Conservation (phyloP, 139 green algal genomes). For the Raphidocelis subcapitata region DNA sequence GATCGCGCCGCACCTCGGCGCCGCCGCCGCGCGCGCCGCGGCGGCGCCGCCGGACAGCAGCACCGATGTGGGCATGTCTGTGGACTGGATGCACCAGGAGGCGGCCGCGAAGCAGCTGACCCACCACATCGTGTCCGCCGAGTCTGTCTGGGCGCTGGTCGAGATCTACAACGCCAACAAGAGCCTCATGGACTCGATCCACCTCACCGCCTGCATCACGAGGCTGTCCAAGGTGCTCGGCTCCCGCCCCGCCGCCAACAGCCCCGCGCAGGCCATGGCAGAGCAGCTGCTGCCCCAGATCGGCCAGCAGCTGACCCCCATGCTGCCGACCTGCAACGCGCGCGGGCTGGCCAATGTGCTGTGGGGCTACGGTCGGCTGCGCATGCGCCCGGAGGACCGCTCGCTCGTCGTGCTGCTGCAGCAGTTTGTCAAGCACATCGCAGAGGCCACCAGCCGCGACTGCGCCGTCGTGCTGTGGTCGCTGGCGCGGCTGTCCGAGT, state of each 20-base stretch:
- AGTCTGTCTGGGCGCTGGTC: slow-evolving; percentile 8
- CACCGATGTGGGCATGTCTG: too few species aligned
- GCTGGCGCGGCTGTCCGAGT: slow-evolving; percentile 10
- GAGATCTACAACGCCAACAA: slow-evolving; percentile 20
- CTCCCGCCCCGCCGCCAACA: background rate
- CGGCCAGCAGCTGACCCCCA: slow-evolving; percentile 10
- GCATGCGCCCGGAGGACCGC: slow-evolving; percentile 4
- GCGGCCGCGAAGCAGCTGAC: background rate
- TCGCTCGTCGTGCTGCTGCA: slow-evolving; percentile 3
- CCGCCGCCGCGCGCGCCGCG: too few species aligned
- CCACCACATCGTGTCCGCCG: slow-evolving; percentile 18
- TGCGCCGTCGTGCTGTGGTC: slow-evolving; percentile 28
- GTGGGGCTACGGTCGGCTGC: slow-evolving; percentile 27
- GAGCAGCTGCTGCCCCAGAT: slow-evolving; percentile 17
- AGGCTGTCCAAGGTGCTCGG: slow-evolving; percentile 23
- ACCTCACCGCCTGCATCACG: slow-evolving; percentile 31
- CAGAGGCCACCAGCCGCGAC: slow-evolving; percentile 14
- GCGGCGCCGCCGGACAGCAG: too few species aligned
- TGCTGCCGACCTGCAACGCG: slow-evolving; percentile 18
- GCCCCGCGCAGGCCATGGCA: background rate
- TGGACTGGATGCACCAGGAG: too few species aligned
- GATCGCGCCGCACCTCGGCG: too few species aligned
- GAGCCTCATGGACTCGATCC: slow-evolving; percentile 22
- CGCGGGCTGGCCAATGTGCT: slow-evolving; percentile 23
- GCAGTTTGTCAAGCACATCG: slow-evolving; percentile 6